phyloP scores from a whole-genome alignment of 768 basidiomycete genomes.

The Suillus spraguei region DNA sequence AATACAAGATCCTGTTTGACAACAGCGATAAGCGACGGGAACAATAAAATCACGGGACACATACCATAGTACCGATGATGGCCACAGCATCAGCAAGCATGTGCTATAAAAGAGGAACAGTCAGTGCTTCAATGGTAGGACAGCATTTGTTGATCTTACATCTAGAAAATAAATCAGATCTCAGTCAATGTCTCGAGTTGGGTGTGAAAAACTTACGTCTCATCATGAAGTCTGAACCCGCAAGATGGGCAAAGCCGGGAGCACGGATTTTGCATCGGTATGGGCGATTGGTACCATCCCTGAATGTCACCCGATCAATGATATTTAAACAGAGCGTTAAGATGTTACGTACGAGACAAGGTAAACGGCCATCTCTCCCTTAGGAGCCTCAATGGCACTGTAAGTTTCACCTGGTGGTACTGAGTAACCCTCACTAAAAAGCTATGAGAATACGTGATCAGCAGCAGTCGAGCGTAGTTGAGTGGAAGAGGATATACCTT shows the following conservation, averaged over 20 bases:
- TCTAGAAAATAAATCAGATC: conserved; percentile 31
- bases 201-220: conserved; percentile 59
- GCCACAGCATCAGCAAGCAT: conserved; percentile 95
- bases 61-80: conserved; percentile 96
- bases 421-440: conserved; percentile 96
- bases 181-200: conserved; percentile 10
- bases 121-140: conserved; percentile 2
- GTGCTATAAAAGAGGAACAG: conserved; percentile 51
- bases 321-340: neutral
- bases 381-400: conserved; percentile 96
- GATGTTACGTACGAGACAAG: conserved; percentile 77
- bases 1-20: conserved; percentile 79
- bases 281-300: conserved; percentile 93
- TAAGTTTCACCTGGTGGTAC: conserved; percentile 97
- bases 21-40: conserved; percentile 14
- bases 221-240: conserved; percentile 98
- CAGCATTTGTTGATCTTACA: conserved; percentile 29
- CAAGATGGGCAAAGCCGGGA: conserved; percentile 94
- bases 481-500: conserved; percentile 53
- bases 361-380: conserved; percentile 99
- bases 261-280: conserved; percentile 98
- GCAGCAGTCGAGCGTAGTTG: neutral
- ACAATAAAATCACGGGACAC: conserved; percentile 26
- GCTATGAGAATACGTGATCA: conserved; percentile 42
- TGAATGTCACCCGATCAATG: conserved; percentile 26